Evolutionary conservation across 2,329 filamentous ascomycete species (phyloP).

Genomic region (Phyllosticta ampelicida): DNA sequence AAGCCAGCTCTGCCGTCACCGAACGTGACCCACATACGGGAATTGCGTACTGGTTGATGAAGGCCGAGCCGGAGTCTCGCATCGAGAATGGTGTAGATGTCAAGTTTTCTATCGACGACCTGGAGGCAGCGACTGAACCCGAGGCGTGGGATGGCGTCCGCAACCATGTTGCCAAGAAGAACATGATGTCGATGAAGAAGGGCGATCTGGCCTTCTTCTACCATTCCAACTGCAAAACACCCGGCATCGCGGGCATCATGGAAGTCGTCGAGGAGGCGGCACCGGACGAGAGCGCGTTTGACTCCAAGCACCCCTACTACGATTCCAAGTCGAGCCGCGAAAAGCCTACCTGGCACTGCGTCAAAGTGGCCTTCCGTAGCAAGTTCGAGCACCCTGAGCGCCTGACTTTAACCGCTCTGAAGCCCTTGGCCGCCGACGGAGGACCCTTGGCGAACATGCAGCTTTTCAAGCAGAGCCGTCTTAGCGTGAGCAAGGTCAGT

Average conservation of each 20-base stretch:
- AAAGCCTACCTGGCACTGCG: conserved; percentile 74
- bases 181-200: conserved; percentile 81
- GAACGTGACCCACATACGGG: conserved; percentile 4
- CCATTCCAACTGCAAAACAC: conserved; percentile 84
- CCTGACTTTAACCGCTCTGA: conserved; percentile 61
- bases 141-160: conserved; percentile 79
- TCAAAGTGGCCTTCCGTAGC: conserved; percentile 75
- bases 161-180: conserved; percentile 60
- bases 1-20: neutral
- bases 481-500: conserved; percentile 67
- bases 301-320: conserved; percentile 67
- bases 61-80: conserved; percentile 67
- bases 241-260: conserved; percentile 80
- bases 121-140: conserved; percentile 59
- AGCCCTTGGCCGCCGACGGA: conserved; percentile 45
- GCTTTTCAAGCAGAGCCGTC: conserved; percentile 66
- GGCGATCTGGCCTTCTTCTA: conserved; percentile 96
- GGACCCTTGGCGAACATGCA: conserved; percentile 64
- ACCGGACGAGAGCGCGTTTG: conserved; percentile 65
- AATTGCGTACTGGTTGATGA: conserved; percentile 38
- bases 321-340: conserved; percentile 62
- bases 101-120: conserved; percentile 87
- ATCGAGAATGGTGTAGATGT: conserved; percentile 81
- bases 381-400: conserved; percentile 56
- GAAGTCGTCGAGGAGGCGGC: conserved; percentile 78